These are phyloP conservation scores for Raffaelea ambrosiae DNA, from an alignment of 2,329 filamentous ascomycete genomes.

Conservation along the genomic window DNA sequence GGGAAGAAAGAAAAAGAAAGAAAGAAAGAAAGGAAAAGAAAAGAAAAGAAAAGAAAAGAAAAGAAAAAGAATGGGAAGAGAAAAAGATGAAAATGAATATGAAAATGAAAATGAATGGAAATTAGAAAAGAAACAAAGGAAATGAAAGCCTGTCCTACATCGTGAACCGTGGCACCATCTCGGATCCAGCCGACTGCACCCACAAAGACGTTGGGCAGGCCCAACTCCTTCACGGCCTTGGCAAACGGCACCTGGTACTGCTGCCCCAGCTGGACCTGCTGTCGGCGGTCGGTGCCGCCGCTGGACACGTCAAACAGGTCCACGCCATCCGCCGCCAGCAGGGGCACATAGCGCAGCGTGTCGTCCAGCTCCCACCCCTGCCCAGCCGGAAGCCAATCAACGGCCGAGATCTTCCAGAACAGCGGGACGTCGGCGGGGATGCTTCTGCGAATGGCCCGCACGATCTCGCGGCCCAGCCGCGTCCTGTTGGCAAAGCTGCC, in stretches of 20 bases:
- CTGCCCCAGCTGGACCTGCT: conserved; percentile 49
- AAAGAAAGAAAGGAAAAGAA: neutral
- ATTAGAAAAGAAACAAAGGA: neutral
- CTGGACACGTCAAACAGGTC: conserved; percentile 67
- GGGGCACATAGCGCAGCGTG: conserved; percentile 51
- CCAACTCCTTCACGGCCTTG: conserved; percentile 53
- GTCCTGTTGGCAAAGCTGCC: conserved; percentile 64
- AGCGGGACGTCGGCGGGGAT: conserved; percentile 63
- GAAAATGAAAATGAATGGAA: neutral
- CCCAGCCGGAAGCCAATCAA: conserved; percentile 64
- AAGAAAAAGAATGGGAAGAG: neutral
- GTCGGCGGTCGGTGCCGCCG: conserved; percentile 53
- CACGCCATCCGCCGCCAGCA: conserved; percentile 57
- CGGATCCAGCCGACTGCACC: conserved; percentile 1
- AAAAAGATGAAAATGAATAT: neutral
- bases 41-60: neutral
- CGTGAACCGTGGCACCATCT: neutral
- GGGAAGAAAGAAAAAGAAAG: neutral
- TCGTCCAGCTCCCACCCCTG: conserved; percentile 58
- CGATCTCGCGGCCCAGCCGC: conserved; percentile 58
- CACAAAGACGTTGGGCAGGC: neutral
- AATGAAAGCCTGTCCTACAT: neutral
- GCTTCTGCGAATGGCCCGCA: conserved; percentile 49
- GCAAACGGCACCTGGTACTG: conserved; percentile 67
- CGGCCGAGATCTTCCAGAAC: conserved; percentile 61